Evolutionary conservation across 306 rosid species (phyloP), one percentile per base, ranked within the genome.

Genomic region (Mimosa bimucronata): DNA sequence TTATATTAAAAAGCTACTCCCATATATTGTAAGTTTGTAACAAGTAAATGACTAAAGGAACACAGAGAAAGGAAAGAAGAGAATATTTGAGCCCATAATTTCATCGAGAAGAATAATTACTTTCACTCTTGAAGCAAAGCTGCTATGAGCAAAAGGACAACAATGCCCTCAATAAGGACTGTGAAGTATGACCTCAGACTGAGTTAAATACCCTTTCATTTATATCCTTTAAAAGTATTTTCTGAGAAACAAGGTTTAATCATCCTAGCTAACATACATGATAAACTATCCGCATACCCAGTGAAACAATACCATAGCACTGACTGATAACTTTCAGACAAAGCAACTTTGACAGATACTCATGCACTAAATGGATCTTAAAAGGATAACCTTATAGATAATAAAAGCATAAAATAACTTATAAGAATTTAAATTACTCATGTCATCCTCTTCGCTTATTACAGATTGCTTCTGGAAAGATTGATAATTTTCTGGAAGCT

Each of bases 401-500:
- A 71, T 38, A 71, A n/a, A 73, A 75, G 40, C 76, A 7, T 29
- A 80, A 74, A 77, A 44, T 31, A 11, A 85, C 71, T 67, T 29
- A 23, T 73, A 84, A 52, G 73, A 46, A 77, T 53, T 42, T 25
- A 26, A 58, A 80, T 80, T 95, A 95, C 98, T 92, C 98, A 91
- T 93, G 87, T 93, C 99, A 46, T 87, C 92, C 86, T 90, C 97
- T 85, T 89, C 97, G 66, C 96, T 91, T 68, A 81, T 91, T 53
- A 88, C 71, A 67, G 99, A 90, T 88, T 95, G 98, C 85, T 72
- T 89, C 78, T 80, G 76, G 75, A 85, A 64, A 65, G 90, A 89
- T 85, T 84, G 96, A 75, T 95, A 93, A 85, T 87, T 89, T 74
- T 83, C 88, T 6, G 98, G 97, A 83, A 93, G 82, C 61, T 88